A percentile compares a stretch with the other conserved stretches of the same genome.
Evolutionary conservation across 306 rosid species (phyloP).

Genomic region (Comarum palustre): DNA sequence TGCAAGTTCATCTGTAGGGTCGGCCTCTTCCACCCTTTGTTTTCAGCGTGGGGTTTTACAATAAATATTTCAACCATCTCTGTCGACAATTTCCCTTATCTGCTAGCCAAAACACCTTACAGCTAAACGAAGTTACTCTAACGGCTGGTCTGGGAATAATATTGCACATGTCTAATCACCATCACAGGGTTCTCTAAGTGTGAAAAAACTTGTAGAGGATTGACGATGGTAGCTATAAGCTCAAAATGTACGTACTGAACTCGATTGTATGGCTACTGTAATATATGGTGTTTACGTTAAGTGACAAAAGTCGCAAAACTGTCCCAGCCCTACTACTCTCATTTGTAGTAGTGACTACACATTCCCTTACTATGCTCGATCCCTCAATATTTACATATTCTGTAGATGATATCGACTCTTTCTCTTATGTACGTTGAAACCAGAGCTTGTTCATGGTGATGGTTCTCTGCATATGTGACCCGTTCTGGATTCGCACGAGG

Average conservation of each 20-base stretch:
- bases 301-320: no score
- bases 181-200: background rate
- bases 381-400: no score
- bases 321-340: no score
- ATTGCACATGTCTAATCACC: background rate
- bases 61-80: slow-evolving; percentile 20
- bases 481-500: background rate
- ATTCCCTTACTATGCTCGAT: no score
- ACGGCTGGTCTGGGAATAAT: slow-evolving; percentile 4
- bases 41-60: slow-evolving; percentile 29
- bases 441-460: background rate
- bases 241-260: background rate
- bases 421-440: background rate
- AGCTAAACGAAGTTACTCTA: background rate
- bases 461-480: background rate
- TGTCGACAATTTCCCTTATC: slow-evolving; percentile 18
- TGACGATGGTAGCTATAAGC: background rate
- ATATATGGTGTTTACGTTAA: no score
- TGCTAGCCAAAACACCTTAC: background rate
- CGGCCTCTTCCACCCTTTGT: slow-evolving; percentile 19
- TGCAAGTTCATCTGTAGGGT: slow-evolving; percentile 32
- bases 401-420: background rate
- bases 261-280: background rate
- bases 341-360: no score
- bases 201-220: background rate